These are phyloP conservation scores for Leptodontidium sp. DNA, from an alignment of 2,329 filamentous ascomycete species.

Conservation along the genomic window DNA sequence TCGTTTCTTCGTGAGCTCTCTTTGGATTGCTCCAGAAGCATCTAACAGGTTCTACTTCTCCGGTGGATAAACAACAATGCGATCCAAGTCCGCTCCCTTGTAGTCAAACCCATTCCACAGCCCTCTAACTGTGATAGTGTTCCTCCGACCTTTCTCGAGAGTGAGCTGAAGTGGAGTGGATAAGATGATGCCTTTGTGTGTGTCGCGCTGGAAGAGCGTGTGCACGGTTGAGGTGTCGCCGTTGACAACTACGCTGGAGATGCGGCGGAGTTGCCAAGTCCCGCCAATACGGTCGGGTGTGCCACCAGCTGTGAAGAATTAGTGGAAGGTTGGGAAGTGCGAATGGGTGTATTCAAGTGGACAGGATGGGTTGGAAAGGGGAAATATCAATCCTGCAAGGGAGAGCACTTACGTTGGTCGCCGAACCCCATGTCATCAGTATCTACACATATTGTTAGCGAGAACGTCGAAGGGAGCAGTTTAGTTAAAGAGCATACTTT, in stretches of 20 bases:
- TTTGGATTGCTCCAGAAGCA: too few relatives aligned
- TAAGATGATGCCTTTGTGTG: slow-evolving; percentile 66
- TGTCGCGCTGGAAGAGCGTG: slow-evolving; percentile 61
- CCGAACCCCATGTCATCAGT: slow-evolving; percentile 26
- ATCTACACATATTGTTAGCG: slow-evolving; percentile 3
- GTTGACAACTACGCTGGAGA: slow-evolving; percentile 68
- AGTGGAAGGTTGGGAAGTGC: neutral
- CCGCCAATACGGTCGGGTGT: slow-evolving; percentile 67
- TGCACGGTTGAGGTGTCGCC: slow-evolving; percentile 57
- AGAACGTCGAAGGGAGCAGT: neutral
- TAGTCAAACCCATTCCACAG: slow-evolving; percentile 63
- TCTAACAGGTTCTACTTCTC: slow-evolving; percentile 47
- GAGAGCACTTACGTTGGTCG: slow-evolving; percentile 24
- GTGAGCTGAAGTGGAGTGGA: slow-evolving; percentile 63
- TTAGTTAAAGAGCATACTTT: neutral
- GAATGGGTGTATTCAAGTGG: too few relatives aligned
- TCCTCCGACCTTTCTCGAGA: slow-evolving; percentile 58
- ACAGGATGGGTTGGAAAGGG: too few relatives aligned
- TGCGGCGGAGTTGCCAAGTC: slow-evolving; percentile 65
- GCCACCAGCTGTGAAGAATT: slow-evolving; percentile 53
- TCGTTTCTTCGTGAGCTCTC: too few relatives aligned
- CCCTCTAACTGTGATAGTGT: slow-evolving; percentile 65
- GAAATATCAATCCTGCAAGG: too few relatives aligned
- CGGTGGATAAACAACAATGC: slow-evolving; percentile 66
- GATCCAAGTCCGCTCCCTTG: slow-evolving; percentile 66